A percentile compares a stretch with the other conserved stretches of the same genome.
phyloP scores from a whole-genome alignment of 2,329 filamentous ascomycete species.

The Fusarium sp. region DNA sequence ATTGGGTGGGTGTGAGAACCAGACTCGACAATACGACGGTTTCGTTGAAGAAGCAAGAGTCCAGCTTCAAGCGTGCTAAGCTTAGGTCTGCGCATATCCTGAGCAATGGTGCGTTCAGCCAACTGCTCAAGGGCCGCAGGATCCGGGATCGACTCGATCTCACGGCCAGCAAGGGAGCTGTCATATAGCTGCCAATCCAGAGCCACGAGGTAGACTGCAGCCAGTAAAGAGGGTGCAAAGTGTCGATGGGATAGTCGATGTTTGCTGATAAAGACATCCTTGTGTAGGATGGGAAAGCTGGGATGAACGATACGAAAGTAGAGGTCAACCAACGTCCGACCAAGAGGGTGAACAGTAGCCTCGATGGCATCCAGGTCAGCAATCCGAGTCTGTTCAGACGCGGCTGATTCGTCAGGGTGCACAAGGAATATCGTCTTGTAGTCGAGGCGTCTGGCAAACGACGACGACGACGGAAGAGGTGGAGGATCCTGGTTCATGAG shows the following conservation, averaged over 20 bases:
- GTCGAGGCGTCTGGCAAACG: constrained; percentile 49
- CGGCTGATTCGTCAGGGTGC: constrained; percentile 49
- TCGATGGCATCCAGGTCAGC: constrained; percentile 65
- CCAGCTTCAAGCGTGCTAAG: constrained; percentile 67
- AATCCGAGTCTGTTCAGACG: constrained; percentile 55
- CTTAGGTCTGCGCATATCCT: constrained; percentile 64
- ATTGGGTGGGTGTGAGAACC: constrained; percentile 36
- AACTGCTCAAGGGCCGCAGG: constrained; percentile 51
- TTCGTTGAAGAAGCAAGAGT: constrained; percentile 63
- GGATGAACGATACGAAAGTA: constrained; percentile 74
- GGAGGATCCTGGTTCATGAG: constrained; percentile 35
- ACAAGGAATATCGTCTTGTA: constrained; percentile 52
- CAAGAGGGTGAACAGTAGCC: constrained; percentile 71
- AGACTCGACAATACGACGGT: constrained; percentile 52
- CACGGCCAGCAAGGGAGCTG: constrained; percentile 56
- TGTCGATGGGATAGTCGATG: constrained; percentile 67
- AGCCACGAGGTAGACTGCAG: constrained; percentile 71
- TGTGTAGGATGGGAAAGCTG: constrained; percentile 69
- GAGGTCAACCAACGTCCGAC: constrained; percentile 71
- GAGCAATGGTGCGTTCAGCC: constrained; percentile 58
- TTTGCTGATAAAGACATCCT: constrained; percentile 71
- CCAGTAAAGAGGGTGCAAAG: constrained; percentile 69
- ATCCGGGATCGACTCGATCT: constrained; percentile 45
- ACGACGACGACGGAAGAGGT: constrained; percentile 14
- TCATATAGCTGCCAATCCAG: constrained; percentile 72